These are phyloP conservation scores for Candida argentea DNA, from an alignment of 805 yeast species.

Conservation along the genomic window DNA sequence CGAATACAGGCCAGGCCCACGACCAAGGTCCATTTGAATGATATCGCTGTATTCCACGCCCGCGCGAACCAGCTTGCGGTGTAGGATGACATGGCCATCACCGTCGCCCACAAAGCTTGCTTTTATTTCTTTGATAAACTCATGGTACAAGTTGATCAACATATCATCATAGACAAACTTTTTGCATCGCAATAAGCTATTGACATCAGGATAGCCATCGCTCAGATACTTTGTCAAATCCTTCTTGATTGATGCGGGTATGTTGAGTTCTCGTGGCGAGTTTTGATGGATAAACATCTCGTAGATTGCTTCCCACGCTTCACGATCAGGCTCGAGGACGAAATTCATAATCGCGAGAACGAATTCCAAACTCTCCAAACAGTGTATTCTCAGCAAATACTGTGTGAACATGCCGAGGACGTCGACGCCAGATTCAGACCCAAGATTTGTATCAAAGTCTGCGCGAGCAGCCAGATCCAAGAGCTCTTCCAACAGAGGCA, in stretches of 20 bases:
- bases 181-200: slow-evolving; percentile 8
- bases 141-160: slow-evolving; percentile 20
- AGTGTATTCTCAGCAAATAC: slow-evolving; percentile 20
- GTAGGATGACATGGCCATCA: too few species aligned
- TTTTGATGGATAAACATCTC: slow-evolving; percentile 17
- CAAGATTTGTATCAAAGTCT: slow-evolving; percentile 1
- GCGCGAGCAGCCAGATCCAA: too few species aligned
- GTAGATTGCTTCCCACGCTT: slow-evolving; percentile 19
- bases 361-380: slow-evolving; percentile 29
- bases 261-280: slow-evolving; percentile 23
- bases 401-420: slow-evolving; percentile 9
- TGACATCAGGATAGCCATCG: slow-evolving; percentile 14
- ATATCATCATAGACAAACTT: slow-evolving; percentile 18
- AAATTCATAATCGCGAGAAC: slow-evolving; percentile 14
- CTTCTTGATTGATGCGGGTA: slow-evolving; percentile 16
- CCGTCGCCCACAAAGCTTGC: too few species aligned
- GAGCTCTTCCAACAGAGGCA: too few species aligned
- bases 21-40: too few species aligned
- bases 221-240: slow-evolving; percentile 10
- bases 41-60: too few species aligned
- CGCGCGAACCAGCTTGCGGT: too few species aligned
- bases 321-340: slow-evolving; percentile 6
- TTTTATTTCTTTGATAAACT: slow-evolving; percentile 15
- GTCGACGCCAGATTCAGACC: slow-evolving; percentile 4
- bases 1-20: too few species aligned